A percentile compares a stretch with the other conserved stretches of the same genome.
phyloP scores from a whole-genome alignment of 2,329 filamentous ascomycete species.

The Claviceps purpurea region DNA sequence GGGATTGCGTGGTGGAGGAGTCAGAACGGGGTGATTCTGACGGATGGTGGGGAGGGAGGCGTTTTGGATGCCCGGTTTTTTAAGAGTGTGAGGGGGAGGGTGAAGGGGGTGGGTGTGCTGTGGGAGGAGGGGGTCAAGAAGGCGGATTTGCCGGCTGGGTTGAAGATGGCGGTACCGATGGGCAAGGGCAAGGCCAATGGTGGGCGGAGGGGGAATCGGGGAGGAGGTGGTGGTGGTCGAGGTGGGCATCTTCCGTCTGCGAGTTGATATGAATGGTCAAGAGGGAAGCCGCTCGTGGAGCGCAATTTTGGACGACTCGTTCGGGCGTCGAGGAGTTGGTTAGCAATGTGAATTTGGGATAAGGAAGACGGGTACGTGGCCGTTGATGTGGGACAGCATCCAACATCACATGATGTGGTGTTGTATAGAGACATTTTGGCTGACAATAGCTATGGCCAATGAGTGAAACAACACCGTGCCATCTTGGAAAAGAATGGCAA shows the following conservation, averaged over 20 bases:
- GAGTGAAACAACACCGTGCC: no score
- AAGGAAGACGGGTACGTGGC: no score
- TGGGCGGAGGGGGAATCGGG: conserved; percentile 22
- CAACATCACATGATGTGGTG: not conserved
- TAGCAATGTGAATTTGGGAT: no score
- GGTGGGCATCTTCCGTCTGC: not conserved
- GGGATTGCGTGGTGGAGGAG: conserved; percentile 61
- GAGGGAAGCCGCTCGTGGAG: not conserved
- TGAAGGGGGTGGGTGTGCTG: conserved; percentile 46
- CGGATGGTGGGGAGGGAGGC: conserved; percentile 44
- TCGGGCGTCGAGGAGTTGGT: no score
- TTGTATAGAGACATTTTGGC: not conserved
- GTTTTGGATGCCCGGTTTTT: conserved; percentile 56
- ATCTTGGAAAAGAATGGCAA: no score
- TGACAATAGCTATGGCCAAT: not conserved
- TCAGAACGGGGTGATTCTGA: conserved; percentile 64
- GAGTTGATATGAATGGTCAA: not conserved
- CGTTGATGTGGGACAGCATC: not conserved
- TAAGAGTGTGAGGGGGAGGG: conserved; percentile 52
- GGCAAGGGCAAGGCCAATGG: conserved; percentile 38
- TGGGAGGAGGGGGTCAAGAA: conserved; percentile 57
- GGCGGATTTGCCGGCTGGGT: conserved; percentile 49
- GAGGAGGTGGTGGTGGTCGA: conserved; percentile 16
- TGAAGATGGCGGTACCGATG: conserved; percentile 34
- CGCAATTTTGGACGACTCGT: no score